These are phyloP conservation scores for Saturnispora galanensis DNA, from an alignment of 805 yeast genomes.

Conservation along the genomic window DNA sequence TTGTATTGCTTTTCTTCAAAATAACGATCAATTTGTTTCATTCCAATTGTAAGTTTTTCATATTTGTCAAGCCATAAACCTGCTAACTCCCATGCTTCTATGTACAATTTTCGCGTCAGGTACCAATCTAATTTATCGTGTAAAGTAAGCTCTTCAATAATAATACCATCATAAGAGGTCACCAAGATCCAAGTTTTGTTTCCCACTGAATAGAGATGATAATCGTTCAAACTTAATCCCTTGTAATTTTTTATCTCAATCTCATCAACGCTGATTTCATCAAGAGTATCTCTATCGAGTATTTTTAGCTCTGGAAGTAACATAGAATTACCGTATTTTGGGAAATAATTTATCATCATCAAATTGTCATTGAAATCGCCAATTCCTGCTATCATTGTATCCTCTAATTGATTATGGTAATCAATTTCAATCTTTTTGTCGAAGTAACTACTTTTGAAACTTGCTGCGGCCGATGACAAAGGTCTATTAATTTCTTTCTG, in stretches of 20 bases:
- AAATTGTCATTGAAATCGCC: conserved; percentile 62
- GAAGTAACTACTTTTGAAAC: conserved; percentile 32
- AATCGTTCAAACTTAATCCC: conserved; percentile 69
- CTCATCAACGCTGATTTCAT: conserved; percentile 72
- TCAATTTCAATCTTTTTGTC: conserved; percentile 39
- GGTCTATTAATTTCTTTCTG: conserved; percentile 1
- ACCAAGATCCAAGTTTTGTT: conserved; percentile 49
- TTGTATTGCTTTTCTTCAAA: conserved; percentile 42
- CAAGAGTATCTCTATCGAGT: conserved; percentile 54
- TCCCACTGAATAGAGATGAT: conserved; percentile 45
- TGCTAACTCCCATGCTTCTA: conserved; percentile 75
- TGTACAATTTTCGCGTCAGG: conserved; percentile 39
- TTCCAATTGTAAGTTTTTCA: conserved; percentile 52
- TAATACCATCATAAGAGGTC: conserved; percentile 73
- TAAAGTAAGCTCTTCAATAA: conserved; percentile 61
- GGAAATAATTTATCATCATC: conserved; percentile 46
- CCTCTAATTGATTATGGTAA: conserved; percentile 37
- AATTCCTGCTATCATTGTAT: conserved; percentile 62
- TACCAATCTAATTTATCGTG: conserved; percentile 71
- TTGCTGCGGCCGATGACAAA: conserved; percentile 45
- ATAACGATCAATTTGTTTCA: conserved; percentile 39
- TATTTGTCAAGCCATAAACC: conserved; percentile 40
- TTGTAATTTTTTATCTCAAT: conserved; percentile 50
- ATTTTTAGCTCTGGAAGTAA: conserved; percentile 67
- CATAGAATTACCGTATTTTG: conserved; percentile 18